Base-by-base conservation (phyloP, 1,139 yeast species). In the Meyerozyma guilliermondii region DNA sequence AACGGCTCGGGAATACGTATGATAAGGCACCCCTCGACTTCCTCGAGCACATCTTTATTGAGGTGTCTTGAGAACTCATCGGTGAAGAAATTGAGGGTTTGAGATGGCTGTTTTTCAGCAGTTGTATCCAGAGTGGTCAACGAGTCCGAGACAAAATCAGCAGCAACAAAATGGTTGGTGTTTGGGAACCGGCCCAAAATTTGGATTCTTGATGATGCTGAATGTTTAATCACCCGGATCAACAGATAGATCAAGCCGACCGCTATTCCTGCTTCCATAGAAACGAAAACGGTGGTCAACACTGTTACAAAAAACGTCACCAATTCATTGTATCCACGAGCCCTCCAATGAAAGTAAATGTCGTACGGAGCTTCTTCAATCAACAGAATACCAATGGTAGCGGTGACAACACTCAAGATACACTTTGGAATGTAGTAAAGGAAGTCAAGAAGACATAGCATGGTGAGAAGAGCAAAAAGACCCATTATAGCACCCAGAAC, bases 1-100 rank as follows among this genome's bases (percentile, higher is more conserved):
- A 92, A 67, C 1, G 98, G 97, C 56, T 92, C 98, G 0, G 98
- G 95, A 33, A 92, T 81, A 52, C 84, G 87, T 28, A 91, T 85
- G 38, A 91, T 84, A 40, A 92, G 68, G 54, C 95, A 87, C 1
- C 95, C 95, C 55, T 87, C 92, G 38, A 87, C 73, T 49, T 87
- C 91, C 55, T 87, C 92, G 27, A 83, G 62, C 2, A 65, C 68
- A 30, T 62, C 63, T 7, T 62, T 55, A 45, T 71, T 71, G 39
- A 71, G 61, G 34, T 60, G 67, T 41, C 68, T 70, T 55, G 60
- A 60, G 44, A 66, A 55, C 18, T 61, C 65, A 43, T 68, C 74
- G 3, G 64, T 60, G 48, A 71, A 70, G 18, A 67, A 54, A 38
- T 67, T 67, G 30, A 66, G 49, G 16, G 24, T 24, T 16, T 31